These are phyloP conservation scores for Salix suchowensis DNA, from an alignment of 345 rosid genomes.

Conservation along the genomic window DNA sequence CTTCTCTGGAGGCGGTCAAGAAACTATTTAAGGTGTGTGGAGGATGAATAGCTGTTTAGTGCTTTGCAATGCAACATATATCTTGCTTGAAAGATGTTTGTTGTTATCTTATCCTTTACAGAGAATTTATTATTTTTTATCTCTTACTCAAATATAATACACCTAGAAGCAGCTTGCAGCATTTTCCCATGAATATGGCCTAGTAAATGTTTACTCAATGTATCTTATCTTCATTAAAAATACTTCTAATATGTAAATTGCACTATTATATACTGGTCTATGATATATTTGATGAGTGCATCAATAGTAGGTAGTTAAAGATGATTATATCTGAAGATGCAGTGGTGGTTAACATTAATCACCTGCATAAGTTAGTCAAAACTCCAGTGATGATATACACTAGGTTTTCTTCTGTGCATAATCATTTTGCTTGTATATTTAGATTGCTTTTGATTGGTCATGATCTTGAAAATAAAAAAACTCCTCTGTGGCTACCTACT, in stretches of 20 bases:
- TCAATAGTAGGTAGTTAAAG: neutral
- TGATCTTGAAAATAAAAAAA: neutral
- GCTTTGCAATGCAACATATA: neutral
- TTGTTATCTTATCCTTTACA: neutral
- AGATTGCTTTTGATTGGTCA: neutral
- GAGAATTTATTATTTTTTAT: neutral
- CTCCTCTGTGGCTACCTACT: neutral
- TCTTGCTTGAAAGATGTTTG: neutral
- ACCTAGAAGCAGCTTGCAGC: neutral
- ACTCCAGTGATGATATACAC: neutral
- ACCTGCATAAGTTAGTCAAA: neutral
- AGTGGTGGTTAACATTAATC: neutral
- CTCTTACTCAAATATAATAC: neutral
- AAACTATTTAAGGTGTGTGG: constrained; percentile 80
- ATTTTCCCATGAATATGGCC: neutral
- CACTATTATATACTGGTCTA: neutral
- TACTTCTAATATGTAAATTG: neutral
- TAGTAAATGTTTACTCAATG: neutral
- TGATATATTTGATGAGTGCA: neutral
- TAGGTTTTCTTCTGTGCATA: neutral
- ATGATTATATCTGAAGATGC: neutral
- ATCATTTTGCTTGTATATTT: neutral
- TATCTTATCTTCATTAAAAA: neutral
- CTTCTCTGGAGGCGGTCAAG: constrained; percentile 70
- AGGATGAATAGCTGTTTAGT: constrained; percentile 8